Evolutionary conservation across 306 rosid genomes (phyloP).

Genomic region (Quercus robur): DNA sequence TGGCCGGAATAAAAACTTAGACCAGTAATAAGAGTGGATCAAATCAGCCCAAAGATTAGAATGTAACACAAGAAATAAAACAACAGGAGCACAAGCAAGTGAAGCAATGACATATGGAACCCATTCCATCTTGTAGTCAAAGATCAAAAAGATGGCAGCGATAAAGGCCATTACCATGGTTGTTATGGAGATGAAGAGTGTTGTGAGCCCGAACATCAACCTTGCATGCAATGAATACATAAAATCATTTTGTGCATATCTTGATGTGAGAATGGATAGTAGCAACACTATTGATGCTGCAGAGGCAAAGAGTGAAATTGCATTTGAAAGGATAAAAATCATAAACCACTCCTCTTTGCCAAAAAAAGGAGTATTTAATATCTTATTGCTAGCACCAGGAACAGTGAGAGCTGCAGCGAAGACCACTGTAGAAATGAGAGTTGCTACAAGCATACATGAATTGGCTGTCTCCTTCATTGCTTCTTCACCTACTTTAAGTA

Average conservation of each 20-base stretch:
- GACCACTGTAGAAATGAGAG: slow-evolving; percentile 6
- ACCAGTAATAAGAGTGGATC: not conserved
- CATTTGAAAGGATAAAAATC: slow-evolving; percentile 5
- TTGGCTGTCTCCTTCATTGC: not conserved
- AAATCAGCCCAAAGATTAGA: not conserved
- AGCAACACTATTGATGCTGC: not conserved
- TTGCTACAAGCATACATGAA: slow-evolving; percentile 23
- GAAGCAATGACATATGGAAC: slow-evolving; percentile 1
- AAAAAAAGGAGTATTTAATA: not conserved
- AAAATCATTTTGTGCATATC: not conserved
- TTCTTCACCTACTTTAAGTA: not conserved
- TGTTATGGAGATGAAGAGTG: not conserved
- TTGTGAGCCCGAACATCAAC: not conserved
- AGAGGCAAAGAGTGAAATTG: not conserved
- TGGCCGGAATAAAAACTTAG: not conserved
- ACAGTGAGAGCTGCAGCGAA: not conserved
- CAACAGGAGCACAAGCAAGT: not conserved
- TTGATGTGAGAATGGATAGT: slow-evolving; percentile 1
- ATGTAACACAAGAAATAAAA: not conserved
- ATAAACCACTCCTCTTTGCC: not conserved
- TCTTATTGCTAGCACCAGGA: not conserved
- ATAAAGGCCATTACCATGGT: slow-evolving; percentile 1
- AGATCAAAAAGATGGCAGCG: slow-evolving; percentile 8
- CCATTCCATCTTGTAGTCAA: not conserved
- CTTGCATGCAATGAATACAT: not conserved